phyloP scores from a whole-genome alignment of 768 basidiomycete species.

The Boletus subcaerulescens region DNA sequence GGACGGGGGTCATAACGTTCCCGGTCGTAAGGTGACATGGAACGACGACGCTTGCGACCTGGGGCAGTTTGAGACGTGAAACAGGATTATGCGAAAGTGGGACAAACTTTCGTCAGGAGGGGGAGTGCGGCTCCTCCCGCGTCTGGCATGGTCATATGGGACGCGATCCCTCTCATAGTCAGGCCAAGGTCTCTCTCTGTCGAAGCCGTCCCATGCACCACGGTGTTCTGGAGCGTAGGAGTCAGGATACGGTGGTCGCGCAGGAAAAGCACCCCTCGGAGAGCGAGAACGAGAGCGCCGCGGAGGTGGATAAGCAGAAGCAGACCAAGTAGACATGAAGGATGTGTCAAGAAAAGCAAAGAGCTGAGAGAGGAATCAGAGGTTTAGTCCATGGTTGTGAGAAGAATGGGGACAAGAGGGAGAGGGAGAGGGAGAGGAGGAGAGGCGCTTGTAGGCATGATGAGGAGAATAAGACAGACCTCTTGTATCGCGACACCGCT shows the following conservation, averaged over 20 bases:
- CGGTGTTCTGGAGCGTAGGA: conserved; percentile 58
- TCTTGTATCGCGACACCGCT: conserved; percentile 60
- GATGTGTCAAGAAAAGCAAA: conserved; percentile 28
- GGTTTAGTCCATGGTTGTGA: conserved; percentile 42
- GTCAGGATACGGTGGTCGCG: conserved; percentile 57
- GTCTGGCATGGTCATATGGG: conserved; percentile 63
- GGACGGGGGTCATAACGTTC: conserved; percentile 82
- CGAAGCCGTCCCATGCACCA: conserved; percentile 66
- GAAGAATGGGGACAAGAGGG: conserved; percentile 53
- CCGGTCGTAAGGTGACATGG: conserved; percentile 70
- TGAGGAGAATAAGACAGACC: conserved; percentile 78
- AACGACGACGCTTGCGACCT: conserved; percentile 78
- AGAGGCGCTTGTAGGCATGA: conserved; percentile 74
- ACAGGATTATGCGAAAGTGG: neutral
- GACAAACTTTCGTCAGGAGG: conserved; percentile 60
- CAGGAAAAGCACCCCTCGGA: conserved; percentile 51
- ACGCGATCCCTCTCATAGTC: conserved; percentile 67
- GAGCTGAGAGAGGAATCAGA: conserved; percentile 47
- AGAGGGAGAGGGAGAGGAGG: conserved; percentile 50
- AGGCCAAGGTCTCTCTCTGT: conserved; percentile 66
- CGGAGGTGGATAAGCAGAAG: conserved; percentile 64
- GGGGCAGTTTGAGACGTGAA: conserved; percentile 20
- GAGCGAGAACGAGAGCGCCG: conserved; percentile 85
- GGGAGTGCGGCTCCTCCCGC: conserved; percentile 78
- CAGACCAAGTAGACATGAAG: conserved; percentile 78